Conservation (phyloP, 495 filamentous ascomycete genomes). For the Daldinia decipiens region DNA sequence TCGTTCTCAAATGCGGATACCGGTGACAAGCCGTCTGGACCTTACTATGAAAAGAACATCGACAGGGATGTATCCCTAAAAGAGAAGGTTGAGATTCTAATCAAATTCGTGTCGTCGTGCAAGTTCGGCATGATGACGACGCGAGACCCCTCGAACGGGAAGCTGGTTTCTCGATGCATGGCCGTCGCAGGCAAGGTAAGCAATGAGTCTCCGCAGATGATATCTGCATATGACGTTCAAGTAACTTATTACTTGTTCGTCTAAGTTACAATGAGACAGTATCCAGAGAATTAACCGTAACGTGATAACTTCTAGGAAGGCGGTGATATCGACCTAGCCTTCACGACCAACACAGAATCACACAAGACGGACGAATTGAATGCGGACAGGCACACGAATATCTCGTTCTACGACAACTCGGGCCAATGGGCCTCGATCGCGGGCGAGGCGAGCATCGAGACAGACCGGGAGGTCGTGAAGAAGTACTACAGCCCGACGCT, state of each 20-base stretch:
- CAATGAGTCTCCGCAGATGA: background rate
- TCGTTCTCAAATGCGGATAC: conserved; percentile 68
- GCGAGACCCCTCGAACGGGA: conserved; percentile 64
- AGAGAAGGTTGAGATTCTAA: conserved; percentile 82
- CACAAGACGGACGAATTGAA: conserved; percentile 89
- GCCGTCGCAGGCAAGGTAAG: conserved; percentile 83
- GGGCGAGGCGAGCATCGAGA: conserved; percentile 73
- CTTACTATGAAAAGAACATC: conserved; percentile 80
- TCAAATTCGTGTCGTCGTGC: conserved; percentile 69
- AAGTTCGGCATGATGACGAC: conserved; percentile 87
- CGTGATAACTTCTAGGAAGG: conserved; percentile 64
- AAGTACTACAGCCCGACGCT: conserved; percentile 81
- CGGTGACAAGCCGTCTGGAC: conserved; percentile 70
- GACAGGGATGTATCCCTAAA: conserved; percentile 69
- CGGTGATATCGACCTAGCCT: conserved; percentile 85
- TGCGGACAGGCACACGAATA: conserved; percentile 80
- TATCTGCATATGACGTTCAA: too few relatives aligned
- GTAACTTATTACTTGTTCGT: too few relatives aligned
- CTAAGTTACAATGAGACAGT: background rate
- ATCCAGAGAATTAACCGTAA: conserved; percentile 5
- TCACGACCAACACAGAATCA: conserved; percentile 93
- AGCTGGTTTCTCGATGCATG: conserved; percentile 87
- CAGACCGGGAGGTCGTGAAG: conserved; percentile 71
- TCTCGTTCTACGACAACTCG: conserved; percentile 81
- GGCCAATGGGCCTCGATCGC: conserved; percentile 83